Conservation (phyloP, 2,329 filamentous ascomycete genomes). For the Xylariomycetidae sp. region DNA sequence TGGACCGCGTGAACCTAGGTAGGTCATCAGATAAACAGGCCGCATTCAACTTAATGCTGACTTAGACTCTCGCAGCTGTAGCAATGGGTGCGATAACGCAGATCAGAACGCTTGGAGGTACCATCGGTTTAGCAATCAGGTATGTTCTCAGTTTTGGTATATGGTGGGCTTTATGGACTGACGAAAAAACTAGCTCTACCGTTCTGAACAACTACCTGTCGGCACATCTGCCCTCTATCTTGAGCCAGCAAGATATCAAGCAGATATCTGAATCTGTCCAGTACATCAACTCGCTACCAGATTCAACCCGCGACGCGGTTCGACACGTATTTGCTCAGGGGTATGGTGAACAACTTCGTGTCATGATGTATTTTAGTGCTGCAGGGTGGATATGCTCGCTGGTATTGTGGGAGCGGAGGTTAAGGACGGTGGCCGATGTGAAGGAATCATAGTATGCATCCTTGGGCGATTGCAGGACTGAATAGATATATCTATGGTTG, state of each 20-base stretch:
- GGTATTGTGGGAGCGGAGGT: conserved; percentile 16
- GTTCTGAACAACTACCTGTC: conserved; percentile 16
- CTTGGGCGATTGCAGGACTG: too few species aligned
- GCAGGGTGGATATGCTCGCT: conserved; percentile 14
- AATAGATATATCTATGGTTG: too few species aligned
- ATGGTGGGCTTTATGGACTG: background rate
- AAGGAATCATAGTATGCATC: too few species aligned
- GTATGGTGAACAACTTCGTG: conserved; percentile 14
- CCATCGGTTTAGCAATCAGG: conserved; percentile 31
- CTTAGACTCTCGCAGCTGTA: conserved; percentile 19
- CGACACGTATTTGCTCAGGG: conserved; percentile 15
- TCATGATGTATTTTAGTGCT: conserved; percentile 22
- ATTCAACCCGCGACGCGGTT: conserved; percentile 13
- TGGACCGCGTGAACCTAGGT: conserved; percentile 26
- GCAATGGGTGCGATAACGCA: conserved; percentile 33
- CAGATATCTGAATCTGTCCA: conserved; percentile 16
- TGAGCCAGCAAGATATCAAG: conserved; percentile 11
- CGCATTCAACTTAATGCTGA: conserved; percentile 1
- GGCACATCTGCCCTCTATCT: conserved; percentile 9
- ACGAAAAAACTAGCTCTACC: conserved; percentile 10
- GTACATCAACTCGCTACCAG: conserved; percentile 15
- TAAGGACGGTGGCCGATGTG: conserved; percentile 8
- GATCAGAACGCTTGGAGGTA: conserved; percentile 33
- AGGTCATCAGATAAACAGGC: conserved; percentile 4
- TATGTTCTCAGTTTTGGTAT: too few species aligned